A percentile compares a stretch with the other conserved stretches of the same genome.
Conservation (phyloP, 768 basidiomycete genomes). For the Russula virescens region DNA sequence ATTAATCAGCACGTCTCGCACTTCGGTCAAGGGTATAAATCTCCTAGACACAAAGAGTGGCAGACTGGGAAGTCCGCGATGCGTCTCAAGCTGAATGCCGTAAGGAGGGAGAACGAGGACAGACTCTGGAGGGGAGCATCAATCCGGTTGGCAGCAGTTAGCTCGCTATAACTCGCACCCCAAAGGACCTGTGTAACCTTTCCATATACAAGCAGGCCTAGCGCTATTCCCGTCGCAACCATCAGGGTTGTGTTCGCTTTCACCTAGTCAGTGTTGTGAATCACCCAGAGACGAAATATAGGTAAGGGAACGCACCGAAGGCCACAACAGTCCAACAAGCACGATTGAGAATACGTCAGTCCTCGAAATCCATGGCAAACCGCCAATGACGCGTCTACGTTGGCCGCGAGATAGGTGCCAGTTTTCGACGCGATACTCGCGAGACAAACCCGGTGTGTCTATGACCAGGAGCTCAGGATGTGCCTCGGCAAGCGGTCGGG, state of each 20-base stretch:
- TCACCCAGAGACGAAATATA: not conserved
- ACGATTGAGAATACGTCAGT: constrained; percentile 33
- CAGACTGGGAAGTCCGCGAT: constrained; percentile 46
- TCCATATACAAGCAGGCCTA: constrained; percentile 30
- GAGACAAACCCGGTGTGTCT: constrained; percentile 38
- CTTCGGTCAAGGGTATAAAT: constrained; percentile 51
- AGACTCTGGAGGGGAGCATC: constrained; percentile 47
- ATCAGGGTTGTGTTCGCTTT: constrained; percentile 1
- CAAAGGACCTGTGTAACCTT: constrained; percentile 43
- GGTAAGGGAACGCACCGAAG: constrained; percentile 34
- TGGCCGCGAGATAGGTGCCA: constrained; percentile 42
- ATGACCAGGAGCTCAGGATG: constrained; percentile 51
- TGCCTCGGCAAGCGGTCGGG: constrained; percentile 34
- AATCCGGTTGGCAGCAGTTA: not conserved
- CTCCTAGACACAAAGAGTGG: constrained; percentile 35
- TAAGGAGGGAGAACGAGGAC: constrained; percentile 58
- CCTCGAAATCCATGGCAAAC: constrained; percentile 34
- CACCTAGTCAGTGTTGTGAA: not conserved
- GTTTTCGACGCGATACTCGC: constrained; percentile 58
- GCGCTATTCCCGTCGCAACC: constrained; percentile 14
- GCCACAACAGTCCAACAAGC: constrained; percentile 22
- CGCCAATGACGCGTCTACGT: constrained; percentile 31
- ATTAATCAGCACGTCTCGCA: constrained; percentile 65
- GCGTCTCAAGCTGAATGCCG: constrained; percentile 72
- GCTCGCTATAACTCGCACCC: constrained; percentile 33